Base-by-base conservation (phyloP, 305 asterid species). In the Nicotiana rustica region DNA sequence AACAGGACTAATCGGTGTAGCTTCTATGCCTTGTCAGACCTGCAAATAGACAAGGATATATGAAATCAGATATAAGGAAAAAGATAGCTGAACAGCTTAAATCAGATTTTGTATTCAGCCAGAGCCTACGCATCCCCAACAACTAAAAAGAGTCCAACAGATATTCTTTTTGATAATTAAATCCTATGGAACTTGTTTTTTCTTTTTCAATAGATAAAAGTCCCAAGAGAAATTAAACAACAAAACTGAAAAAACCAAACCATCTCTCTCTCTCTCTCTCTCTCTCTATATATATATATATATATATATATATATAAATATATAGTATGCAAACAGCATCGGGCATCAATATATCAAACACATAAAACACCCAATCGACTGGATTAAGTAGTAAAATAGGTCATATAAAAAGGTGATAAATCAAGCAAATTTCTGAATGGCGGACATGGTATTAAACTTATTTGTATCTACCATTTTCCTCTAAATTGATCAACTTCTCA, bases 1-100 rank as follows among this genome's bases (percentile, higher is more conserved):
- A 29, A 29, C 85, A 78, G 25, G 12, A 13, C 31, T 41, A 56
- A 3, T 38, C 1, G 66, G 67, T 68, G 77, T 41, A 62, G 21
- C 79, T 41, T 80, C 61, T 13, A 25, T 67, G 78, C 81, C 76
- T 80, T 60, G 82, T 41, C 19, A 33, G 59, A 78, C 66, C 89
- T 84, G 84, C 66, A 29, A 80, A 55, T 17, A 25, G 61, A 57
- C 29, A 36, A 65, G 62, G 36, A 79, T 21, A 62, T 44, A 68
- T n/a, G 33, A 38, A 33, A 70, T 70, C 78, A 41, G 41, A 29
- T 47, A 44, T 41, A n/a, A 70, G 12, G 7, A 25, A 38, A 41
- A 41, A 70, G 41, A 73, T 47, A 47, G 8, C 8, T 3, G 6
- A 49, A 25, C 64, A 49, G 64, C 15, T 49, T 49, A 47, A 25